A percentile compares a stretch with the other conserved stretches of the same genome.
Conservation (phyloP, 2,329 filamentous ascomycete species). For the Trichoderma polysporum region DNA sequence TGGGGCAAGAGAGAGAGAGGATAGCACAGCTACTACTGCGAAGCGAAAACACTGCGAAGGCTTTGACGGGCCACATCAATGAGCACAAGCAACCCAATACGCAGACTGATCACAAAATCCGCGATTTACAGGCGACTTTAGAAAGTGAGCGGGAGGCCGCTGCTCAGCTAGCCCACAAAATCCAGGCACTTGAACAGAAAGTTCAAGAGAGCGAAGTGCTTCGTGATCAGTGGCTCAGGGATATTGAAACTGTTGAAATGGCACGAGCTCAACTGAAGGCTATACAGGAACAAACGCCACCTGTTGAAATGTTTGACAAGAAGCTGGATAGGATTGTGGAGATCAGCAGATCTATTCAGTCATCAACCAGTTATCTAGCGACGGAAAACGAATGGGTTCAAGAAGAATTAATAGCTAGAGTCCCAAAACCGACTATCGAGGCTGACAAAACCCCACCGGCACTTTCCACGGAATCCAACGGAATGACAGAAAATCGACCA, state of each 20-base stretch:
- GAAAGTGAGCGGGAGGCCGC: neutral
- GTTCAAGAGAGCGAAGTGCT: slow-evolving; percentile 25
- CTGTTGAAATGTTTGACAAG: slow-evolving; percentile 28
- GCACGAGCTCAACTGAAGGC: slow-evolving; percentile 29
- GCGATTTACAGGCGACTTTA: neutral
- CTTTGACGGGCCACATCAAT: slow-evolving; percentile 23
- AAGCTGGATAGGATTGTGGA: slow-evolving; percentile 30
- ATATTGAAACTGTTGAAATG: slow-evolving; percentile 30
- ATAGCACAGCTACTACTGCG: slow-evolving; percentile 22
- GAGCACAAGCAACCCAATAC: slow-evolving; percentile 26
- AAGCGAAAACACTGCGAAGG: neutral
- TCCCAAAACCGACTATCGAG: neutral
- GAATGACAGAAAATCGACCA: neutral
- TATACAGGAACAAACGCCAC: slow-evolving; percentile 28
- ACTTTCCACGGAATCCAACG: neutral
- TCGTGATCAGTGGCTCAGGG: slow-evolving; percentile 30
- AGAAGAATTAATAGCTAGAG: slow-evolving; percentile 25
- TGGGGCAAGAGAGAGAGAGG: slow-evolving; percentile 26
- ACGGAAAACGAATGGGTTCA: slow-evolving; percentile 34
- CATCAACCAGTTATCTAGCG: slow-evolving; percentile 32
- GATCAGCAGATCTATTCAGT: slow-evolving; percentile 31
- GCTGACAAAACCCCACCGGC: neutral
- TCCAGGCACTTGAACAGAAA: slow-evolving; percentile 28
- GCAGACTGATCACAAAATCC: neutral
- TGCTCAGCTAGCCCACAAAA: slow-evolving; percentile 24